Evolutionary conservation across 148 eudicot genomes (phyloP).

Genomic region (Chenopodium quinoa): DNA sequence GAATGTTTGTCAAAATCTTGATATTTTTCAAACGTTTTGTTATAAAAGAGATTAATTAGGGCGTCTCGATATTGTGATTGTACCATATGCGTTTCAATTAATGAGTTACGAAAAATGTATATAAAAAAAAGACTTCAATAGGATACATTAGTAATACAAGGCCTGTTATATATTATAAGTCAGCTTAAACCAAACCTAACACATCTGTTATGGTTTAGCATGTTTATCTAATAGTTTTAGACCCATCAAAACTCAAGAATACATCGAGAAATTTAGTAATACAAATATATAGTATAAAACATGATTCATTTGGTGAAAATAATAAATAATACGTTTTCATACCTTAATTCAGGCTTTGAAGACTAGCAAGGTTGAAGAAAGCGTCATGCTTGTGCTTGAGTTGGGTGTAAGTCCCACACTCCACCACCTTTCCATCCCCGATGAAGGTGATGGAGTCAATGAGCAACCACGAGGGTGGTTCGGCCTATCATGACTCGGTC

Average conservation of each 20-base stretch:
- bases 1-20: no score
- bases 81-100: no score
- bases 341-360: constrained; percentile 38
- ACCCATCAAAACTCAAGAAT: background rate
- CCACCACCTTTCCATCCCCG: constrained; percentile 76
- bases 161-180: no score
- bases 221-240: no score
- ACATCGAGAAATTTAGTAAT: background rate
- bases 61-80: no score
- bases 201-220: background rate
- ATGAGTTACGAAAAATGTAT: no score
- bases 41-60: no score
- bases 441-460: constrained; percentile 65
- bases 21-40: no score
- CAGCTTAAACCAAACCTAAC: background rate
- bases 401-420: constrained; percentile 57
- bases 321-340: background rate
- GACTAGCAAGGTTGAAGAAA: constrained; percentile 69
- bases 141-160: no score
- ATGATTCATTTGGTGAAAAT: background rate
- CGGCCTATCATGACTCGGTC: constrained; percentile 74
- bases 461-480: constrained; percentile 85
- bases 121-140: no score
- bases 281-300: background rate
- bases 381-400: constrained; percentile 70